Evolutionary conservation across 257 asterid species (phyloP).

Genomic region (Plantago ovata): DNA sequence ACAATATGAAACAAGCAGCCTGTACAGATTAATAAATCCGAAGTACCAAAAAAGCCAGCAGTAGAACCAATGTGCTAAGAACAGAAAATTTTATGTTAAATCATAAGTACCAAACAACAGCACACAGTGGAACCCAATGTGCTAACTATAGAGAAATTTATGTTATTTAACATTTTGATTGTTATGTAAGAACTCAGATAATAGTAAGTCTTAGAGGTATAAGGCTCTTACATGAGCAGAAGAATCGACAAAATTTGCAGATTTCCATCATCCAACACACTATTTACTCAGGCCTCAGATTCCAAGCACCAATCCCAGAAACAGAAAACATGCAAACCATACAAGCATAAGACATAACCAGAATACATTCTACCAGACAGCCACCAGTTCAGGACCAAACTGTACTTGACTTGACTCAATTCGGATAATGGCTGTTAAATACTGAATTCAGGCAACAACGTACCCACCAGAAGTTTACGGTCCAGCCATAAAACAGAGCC

Average conservation of each 20-base stretch:
- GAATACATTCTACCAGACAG: constrained; percentile 25
- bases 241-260: constrained; percentile 25
- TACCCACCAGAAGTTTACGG: constrained; percentile 12
- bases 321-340: constrained; percentile 30
- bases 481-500: constrained; percentile 13
- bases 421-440: constrained; percentile 17
- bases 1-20: too few species aligned
- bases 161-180: too few species aligned
- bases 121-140: too few species aligned
- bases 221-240: constrained; percentile 42
- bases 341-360: constrained; percentile 28
- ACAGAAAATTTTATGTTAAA: too few species aligned
- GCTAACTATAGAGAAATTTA: too few species aligned
- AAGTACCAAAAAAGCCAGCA: too few species aligned
- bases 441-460: constrained; percentile 19
- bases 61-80: too few species aligned
- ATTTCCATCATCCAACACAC: constrained; percentile 36
- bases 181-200: neutral
- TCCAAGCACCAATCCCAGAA: constrained; percentile 33
- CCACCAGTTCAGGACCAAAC: constrained; percentile 20
- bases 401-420: constrained; percentile 15
- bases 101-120: too few species aligned
- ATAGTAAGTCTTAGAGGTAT: constrained; percentile 20
- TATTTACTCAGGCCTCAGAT: constrained; percentile 28
- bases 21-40: too few species aligned